Evolutionary conservation across 441 rosid species (phyloP), one percentile per base, ranked within the genome.

Genomic region (Arabidopsis hybrid): DNA sequence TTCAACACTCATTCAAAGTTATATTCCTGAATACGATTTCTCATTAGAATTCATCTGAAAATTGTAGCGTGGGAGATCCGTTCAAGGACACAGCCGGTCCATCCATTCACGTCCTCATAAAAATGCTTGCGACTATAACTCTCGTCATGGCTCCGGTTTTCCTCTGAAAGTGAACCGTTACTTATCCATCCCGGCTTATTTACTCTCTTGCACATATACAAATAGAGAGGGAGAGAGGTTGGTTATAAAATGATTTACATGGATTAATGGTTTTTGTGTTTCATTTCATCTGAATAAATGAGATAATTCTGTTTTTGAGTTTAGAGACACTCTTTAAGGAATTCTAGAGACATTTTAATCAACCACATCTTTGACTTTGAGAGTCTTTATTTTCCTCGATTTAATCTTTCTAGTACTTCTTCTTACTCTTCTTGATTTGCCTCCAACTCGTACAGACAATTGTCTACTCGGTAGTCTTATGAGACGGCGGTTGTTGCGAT

Each of bases 31-130:
- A 46, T 17, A 31, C 13, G 42, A 21, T 21, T 66, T 40, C 69
- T 75, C 43, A 59, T 34, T 13, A 3, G 26, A 32, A 32, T 43
- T 76, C 16, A 42, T 71, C 17, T 69, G 55, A 62, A 47, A 47
- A 45, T 10, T 83, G 89, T 92, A 95, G 99, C 6, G 98, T 95
- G 63, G 99, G 99, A 74, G 99, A 95, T 74, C 99, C 98, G 11
- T 92, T 95, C 84, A 95, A 95, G 80, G 99, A 93, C 82, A 93
- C 99, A 9, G 98, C 98, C 4, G 98, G 99, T 74, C 98, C 98
- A 6, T 95, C 99, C 2, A 73, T 95, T 75, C 99, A 95, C 14
- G 98, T 95, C 60, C 98, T 91, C 32, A 93, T 91, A 72, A 93
- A 95, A 76, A 90, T 95, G 99, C 85, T 95, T n/a, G 97, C 98